phyloP scores from a whole-genome alignment of 768 basidiomycete genomes.

The Mycena latifolia region DNA sequence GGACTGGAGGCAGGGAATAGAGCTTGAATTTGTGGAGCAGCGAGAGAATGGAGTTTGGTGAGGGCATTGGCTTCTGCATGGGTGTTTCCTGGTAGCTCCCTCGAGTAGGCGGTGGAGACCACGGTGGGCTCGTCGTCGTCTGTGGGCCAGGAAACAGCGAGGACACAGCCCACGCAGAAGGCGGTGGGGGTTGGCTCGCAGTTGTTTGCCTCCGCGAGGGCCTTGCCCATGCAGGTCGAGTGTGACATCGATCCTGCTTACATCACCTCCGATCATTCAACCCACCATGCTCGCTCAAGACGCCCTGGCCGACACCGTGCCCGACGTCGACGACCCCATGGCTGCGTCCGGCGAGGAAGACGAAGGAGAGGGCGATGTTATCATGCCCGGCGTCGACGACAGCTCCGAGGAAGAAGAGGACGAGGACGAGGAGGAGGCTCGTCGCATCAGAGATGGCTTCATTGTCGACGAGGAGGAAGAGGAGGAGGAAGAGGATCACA shows the following conservation, averaged over 20 bases:
- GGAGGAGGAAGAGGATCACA: slow-evolving; percentile 70
- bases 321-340: slow-evolving; percentile 73
- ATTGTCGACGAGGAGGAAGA: slow-evolving; percentile 94
- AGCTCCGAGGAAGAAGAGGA: slow-evolving; percentile 88
- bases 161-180: slow-evolving; percentile 92
- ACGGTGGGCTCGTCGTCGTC: slow-evolving; percentile 23
- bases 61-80: slow-evolving; percentile 98
- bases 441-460: slow-evolving; percentile 86
- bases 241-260: not conserved
- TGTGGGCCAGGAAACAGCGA: slow-evolving; percentile 57
- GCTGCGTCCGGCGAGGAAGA: slow-evolving; percentile 64
- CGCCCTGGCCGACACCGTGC: slow-evolving; percentile 48
- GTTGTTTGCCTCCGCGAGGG: slow-evolving; percentile 68
- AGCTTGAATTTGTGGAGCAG: slow-evolving; percentile 55
- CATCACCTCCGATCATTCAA: slow-evolving; percentile 21
- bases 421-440: slow-evolving; percentile 91
- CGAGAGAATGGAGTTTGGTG: slow-evolving; percentile 69
- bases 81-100: slow-evolving; percentile 94
- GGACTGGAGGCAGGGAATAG: slow-evolving; percentile 53
- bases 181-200: slow-evolving; percentile 79
- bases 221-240: slow-evolving; percentile 41
- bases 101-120: slow-evolving; percentile 86
- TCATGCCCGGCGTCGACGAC: slow-evolving; percentile 71
- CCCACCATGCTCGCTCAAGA: slow-evolving; percentile 67
- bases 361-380: slow-evolving; percentile 67